Percentiles rank a stretch among this genome's conserved stretches.
These are phyloP conservation scores for Russula lepida DNA, from an alignment of 768 basidiomycete genomes.

Conservation along the genomic window DNA sequence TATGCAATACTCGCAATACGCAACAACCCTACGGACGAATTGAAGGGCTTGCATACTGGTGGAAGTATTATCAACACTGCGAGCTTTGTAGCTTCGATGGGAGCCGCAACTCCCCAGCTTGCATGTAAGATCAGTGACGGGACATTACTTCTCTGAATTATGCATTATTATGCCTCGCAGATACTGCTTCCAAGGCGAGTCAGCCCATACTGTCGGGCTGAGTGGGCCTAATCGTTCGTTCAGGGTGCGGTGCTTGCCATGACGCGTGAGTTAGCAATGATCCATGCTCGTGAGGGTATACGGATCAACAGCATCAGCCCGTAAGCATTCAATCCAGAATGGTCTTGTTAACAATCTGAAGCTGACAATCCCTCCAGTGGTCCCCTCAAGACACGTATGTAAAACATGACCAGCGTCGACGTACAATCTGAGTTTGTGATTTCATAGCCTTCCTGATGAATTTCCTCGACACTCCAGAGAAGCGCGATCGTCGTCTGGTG, in stretches of 20 bases:
- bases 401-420: not conserved
- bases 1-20: constrained; percentile 97
- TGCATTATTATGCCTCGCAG: constrained; percentile 32
- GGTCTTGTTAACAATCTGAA: not conserved
- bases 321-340: constrained; percentile 39
- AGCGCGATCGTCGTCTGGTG: constrained; percentile 81
- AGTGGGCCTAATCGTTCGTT: constrained; percentile 6
- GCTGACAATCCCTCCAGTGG: constrained; percentile 44
- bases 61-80: constrained; percentile 98
- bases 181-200: constrained; percentile 86
- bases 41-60: constrained; percentile 70
- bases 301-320: constrained; percentile 94
- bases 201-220: not conserved
- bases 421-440: not conserved
- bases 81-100: constrained; percentile 91
- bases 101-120: constrained; percentile 96
- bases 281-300: constrained; percentile 96
- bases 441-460: constrained; percentile 90
- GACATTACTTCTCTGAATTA: not conserved
- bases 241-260: constrained; percentile 96
- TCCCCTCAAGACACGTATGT: constrained; percentile 87
- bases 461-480: constrained; percentile 94
- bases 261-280: constrained; percentile 96
- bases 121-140: constrained; percentile 59
- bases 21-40: constrained; percentile 73